phyloP scores from a whole-genome alignment of 768 basidiomycete species.

The Russula foetens region DNA sequence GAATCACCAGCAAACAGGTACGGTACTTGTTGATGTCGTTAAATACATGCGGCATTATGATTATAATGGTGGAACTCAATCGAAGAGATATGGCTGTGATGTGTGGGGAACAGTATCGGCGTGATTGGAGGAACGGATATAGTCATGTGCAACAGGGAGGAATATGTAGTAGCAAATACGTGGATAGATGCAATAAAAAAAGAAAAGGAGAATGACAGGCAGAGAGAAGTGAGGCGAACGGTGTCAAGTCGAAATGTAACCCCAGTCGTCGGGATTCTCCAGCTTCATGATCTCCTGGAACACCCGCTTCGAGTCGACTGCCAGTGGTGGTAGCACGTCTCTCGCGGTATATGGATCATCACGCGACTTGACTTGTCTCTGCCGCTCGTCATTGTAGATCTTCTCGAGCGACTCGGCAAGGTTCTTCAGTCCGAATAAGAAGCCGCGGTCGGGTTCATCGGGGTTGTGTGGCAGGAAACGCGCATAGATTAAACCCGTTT shows the following conservation, averaged over 20 bases:
- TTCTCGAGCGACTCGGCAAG: slow-evolving; percentile 66
- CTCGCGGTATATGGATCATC: slow-evolving; percentile 43
- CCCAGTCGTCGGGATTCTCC: slow-evolving; percentile 59
- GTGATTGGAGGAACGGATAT: slow-evolving; percentile 7
- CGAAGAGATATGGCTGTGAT: slow-evolving; percentile 1
- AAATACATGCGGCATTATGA: slow-evolving; percentile 9
- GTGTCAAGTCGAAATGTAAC: slow-evolving; percentile 64
- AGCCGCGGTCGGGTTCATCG: slow-evolving; percentile 87
- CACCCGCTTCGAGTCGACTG: slow-evolving; percentile 68
- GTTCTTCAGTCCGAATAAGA: slow-evolving; percentile 83
- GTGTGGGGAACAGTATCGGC: background rate
- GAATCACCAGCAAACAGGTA: slow-evolving; percentile 1
- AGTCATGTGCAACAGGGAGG: background rate
- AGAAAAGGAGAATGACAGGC: background rate
- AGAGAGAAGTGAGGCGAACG: background rate
- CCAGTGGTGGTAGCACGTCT: slow-evolving; percentile 53
- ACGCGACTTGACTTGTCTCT: slow-evolving; percentile 50
- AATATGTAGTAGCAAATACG: slow-evolving; percentile 6
- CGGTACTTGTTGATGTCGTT: slow-evolving; percentile 13
- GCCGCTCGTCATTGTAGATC: slow-evolving; percentile 84
- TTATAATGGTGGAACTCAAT: background rate
- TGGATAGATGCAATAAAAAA: slow-evolving; percentile 5
- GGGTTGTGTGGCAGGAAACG: slow-evolving; percentile 92
- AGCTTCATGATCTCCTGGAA: slow-evolving; percentile 63
- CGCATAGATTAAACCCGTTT: slow-evolving; percentile 79